phyloP scores from a whole-genome alignment of 1,139 yeast genomes.

The Geotrichum carabidarum region DNA sequence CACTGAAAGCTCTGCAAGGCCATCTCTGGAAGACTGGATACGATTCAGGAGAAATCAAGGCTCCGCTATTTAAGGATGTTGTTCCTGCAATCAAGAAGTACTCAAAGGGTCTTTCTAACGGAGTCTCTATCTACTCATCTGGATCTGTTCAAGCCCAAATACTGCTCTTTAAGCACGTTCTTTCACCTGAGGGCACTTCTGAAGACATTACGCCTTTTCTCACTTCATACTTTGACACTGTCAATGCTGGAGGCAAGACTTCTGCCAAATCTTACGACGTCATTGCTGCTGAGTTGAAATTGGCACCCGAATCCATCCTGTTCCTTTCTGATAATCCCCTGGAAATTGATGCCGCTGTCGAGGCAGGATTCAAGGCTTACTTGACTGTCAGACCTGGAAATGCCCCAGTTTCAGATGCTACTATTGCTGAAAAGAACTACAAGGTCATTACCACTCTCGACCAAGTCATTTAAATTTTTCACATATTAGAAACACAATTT shows the following conservation, averaged over 20 bases:
- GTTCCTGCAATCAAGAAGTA: slow-evolving; percentile 49
- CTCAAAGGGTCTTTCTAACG: slow-evolving; percentile 22
- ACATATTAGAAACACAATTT: too few relatives aligned
- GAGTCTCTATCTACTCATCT: slow-evolving; percentile 76
- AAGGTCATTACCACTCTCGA: slow-evolving; percentile 15
- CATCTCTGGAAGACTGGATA: slow-evolving; percentile 78
- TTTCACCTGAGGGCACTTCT: slow-evolving; percentile 30
- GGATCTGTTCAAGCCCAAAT: slow-evolving; percentile 87
- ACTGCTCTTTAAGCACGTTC: slow-evolving; percentile 63
- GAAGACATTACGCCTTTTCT: slow-evolving; percentile 52
- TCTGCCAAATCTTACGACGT: slow-evolving; percentile 53
- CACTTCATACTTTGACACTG: slow-evolving; percentile 75
- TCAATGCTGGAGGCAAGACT: slow-evolving; percentile 72
- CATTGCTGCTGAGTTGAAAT: slow-evolving; percentile 50
- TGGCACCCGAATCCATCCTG: slow-evolving; percentile 41
- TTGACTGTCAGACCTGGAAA: slow-evolving; percentile 77
- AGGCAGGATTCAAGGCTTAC: slow-evolving; percentile 56
- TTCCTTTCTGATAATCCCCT: slow-evolving; percentile 64
- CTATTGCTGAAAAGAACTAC: slow-evolving; percentile 13
- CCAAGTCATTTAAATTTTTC: slow-evolving; percentile 5
- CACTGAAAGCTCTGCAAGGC: slow-evolving; percentile 76
- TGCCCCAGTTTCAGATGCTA: slow-evolving; percentile 41
- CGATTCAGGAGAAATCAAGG: slow-evolving; percentile 62
- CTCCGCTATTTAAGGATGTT: slow-evolving; percentile 77
- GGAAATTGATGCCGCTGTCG: slow-evolving; percentile 58